Evolutionary conservation across 768 basidiomycete genomes (phyloP), one percentile per base, ranked within the genome.

Genomic region (Lyophyllum shimeji): DNA sequence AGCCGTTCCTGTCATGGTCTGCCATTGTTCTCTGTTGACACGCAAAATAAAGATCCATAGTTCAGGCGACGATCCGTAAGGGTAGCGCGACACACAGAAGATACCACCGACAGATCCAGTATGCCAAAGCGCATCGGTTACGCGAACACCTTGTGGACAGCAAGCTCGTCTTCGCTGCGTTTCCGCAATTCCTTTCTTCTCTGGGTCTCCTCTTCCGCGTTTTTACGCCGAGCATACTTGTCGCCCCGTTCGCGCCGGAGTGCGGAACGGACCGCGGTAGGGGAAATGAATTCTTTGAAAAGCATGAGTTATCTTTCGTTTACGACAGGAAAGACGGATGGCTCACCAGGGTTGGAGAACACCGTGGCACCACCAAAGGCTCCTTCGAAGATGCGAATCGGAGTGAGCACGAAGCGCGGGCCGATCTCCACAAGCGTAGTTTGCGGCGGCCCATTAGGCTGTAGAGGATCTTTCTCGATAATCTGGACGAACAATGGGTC

Each of bases 341-440:
- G 71, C 82, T 58, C 63, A 93, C 93, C 93, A 69, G 93, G 89
- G 74, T 99, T 99, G 24, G 94, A 94, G 70, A 87, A 99, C 21
- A 99, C 88, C 1, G 94, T 96, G 12, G 92, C 92, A 20, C 97
- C 97, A 57, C 86, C 82, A 74, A 99, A 98, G 2, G 95, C 93
- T 9, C 97, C 97, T 71, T 99, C 97, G 67, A 99, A 99, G 56
- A 99, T 95, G 52, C 94, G 86, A 64, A 99, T 98, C 9, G 97
- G 97, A 33, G 94, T 96, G 49, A 99, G 78, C 46, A 98, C 97
- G 70, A 98, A 97, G 44, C 97, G 86, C 11, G 97, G 97, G 12
- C 97, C 97, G 60, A 99, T 98, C 75, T 98, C 97, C 18, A 95
- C 84, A 20, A 99, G 81, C n/a, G 91, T 85, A 50, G 83, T 94